Evolutionary conservation across 805 yeast species (phyloP).

Genomic region (Cyberlindnera galapagoensis): DNA sequence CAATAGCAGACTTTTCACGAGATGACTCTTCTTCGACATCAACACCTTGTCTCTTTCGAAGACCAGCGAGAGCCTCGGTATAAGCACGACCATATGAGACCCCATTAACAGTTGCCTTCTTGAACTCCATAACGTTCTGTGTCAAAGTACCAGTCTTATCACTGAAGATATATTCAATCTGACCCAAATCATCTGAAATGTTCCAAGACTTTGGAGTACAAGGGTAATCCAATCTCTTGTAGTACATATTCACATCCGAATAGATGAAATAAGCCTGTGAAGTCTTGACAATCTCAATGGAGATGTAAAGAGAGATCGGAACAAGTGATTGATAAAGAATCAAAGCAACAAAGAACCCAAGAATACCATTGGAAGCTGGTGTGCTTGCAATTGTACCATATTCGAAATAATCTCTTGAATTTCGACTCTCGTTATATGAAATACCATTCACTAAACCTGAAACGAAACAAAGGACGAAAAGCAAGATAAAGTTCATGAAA

Average conservation of each 20-base stretch:
- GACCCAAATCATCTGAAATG: slow-evolving; percentile 81
- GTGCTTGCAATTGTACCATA: slow-evolving; percentile 63
- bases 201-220: slow-evolving; percentile 84
- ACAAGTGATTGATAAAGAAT: slow-evolving; percentile 74
- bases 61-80: slow-evolving; percentile 77
- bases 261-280: slow-evolving; percentile 77
- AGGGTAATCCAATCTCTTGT: slow-evolving; percentile 64
- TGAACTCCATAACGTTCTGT: slow-evolving; percentile 81
- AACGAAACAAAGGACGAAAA: slow-evolving; percentile 61
- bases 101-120: slow-evolving; percentile 73
- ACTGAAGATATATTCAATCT: slow-evolving; percentile 76
- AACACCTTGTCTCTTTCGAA: slow-evolving; percentile 70
- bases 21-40: slow-evolving; percentile 60
- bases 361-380: slow-evolving; percentile 61
- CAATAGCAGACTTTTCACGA: slow-evolving; percentile 46
- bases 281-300: slow-evolving; percentile 77
- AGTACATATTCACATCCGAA: slow-evolving; percentile 68
- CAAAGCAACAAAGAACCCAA: slow-evolving; percentile 68
- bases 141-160: slow-evolving; percentile 84
- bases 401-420: slow-evolving; percentile 61
- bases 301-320: slow-evolving; percentile 76
- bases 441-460: slow-evolving; percentile 70
- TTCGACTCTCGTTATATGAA: slow-evolving; percentile 39
- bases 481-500: slow-evolving; percentile 52
- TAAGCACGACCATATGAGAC: slow-evolving; percentile 70